These are phyloP conservation scores for Tuctoria greenei DNA, from an alignment of 176 grass and related monocot genomes.

Conservation along the genomic window DNA sequence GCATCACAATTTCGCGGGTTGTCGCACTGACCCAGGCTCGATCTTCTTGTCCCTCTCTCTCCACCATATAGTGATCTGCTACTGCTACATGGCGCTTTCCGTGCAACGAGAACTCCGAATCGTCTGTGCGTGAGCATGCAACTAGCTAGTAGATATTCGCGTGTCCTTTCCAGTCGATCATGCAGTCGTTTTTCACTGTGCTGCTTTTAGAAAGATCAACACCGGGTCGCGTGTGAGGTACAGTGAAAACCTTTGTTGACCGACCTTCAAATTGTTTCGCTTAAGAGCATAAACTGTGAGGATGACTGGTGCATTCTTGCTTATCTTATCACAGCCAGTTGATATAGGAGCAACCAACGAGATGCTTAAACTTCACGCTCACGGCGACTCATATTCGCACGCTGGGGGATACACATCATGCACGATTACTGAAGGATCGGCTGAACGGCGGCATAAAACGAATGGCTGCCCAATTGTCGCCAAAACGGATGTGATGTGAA, in stretches of 20 bases:
- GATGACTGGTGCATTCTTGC: not conserved
- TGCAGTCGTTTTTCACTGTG: not conserved
- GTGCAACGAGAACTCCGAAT: not conserved
- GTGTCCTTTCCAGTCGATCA: not conserved
- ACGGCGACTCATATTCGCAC: not conserved
- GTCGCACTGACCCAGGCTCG: too few relatives aligned
- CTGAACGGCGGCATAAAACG: not conserved
- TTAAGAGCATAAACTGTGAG: not conserved
- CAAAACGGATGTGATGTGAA: not conserved
- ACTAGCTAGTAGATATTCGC: not conserved
- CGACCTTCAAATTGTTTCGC: not conserved
- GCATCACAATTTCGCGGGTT: not conserved
- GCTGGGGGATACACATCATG: not conserved
- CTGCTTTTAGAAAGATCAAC: not conserved
- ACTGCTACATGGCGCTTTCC: not conserved
- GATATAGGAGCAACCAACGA: not conserved
- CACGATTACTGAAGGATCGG: not conserved
- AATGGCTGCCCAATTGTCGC: not conserved
- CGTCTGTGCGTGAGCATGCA: too few relatives aligned
- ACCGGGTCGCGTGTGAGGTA: not conserved
- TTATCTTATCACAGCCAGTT: not conserved
- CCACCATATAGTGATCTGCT: not conserved
- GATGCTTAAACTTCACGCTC: not conserved
- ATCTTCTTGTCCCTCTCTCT: not conserved
- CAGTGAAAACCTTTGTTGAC: not conserved